These are phyloP conservation scores for Scheffersomyces ergatensis DNA, from an alignment of 805 yeast genomes.

Conservation along the genomic window DNA sequence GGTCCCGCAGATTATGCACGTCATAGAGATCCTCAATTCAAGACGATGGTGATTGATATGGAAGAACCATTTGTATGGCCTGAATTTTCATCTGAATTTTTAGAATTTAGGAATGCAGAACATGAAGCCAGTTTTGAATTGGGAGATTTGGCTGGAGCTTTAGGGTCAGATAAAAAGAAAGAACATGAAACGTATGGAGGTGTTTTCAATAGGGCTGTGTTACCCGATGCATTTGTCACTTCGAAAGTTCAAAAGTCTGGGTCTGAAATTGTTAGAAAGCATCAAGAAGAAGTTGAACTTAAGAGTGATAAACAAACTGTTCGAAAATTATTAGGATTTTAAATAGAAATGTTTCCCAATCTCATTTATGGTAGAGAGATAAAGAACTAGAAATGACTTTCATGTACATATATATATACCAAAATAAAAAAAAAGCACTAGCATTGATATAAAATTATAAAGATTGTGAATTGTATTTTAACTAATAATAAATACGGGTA, in stretches of 20 bases:
- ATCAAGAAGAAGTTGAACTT: constrained; percentile 19
- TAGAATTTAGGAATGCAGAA: constrained; percentile 33
- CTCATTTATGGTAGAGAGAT: too few species aligned
- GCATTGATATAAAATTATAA: too few species aligned
- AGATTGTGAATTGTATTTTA: too few species aligned
- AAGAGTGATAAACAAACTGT: constrained; percentile 29
- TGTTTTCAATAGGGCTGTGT: constrained; percentile 44
- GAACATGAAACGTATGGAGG: constrained; percentile 79
- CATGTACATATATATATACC: too few species aligned
- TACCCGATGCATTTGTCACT: constrained; percentile 40
- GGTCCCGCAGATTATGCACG: constrained; percentile 58
- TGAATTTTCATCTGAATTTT: constrained; percentile 40
- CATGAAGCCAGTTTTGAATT: constrained; percentile 45
- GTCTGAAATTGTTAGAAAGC: constrained; percentile 13
- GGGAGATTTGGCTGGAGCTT: constrained; percentile 46
- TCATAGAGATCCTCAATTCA: constrained; percentile 74
- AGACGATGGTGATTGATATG: constrained; percentile 97
- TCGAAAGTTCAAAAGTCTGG: constrained; percentile 21
- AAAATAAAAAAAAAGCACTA: too few species aligned
- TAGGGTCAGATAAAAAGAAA: constrained; percentile 67
- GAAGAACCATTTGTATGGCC: constrained; percentile 97
- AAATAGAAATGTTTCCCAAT: too few species aligned
- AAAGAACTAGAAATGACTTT: too few species aligned
- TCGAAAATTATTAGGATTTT: constrained; percentile 26
- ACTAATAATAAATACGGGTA: too few species aligned